These are phyloP conservation scores for Holtermanniella nyarrowii DNA, from an alignment of 768 basidiomycete genomes.

Conservation along the genomic window DNA sequence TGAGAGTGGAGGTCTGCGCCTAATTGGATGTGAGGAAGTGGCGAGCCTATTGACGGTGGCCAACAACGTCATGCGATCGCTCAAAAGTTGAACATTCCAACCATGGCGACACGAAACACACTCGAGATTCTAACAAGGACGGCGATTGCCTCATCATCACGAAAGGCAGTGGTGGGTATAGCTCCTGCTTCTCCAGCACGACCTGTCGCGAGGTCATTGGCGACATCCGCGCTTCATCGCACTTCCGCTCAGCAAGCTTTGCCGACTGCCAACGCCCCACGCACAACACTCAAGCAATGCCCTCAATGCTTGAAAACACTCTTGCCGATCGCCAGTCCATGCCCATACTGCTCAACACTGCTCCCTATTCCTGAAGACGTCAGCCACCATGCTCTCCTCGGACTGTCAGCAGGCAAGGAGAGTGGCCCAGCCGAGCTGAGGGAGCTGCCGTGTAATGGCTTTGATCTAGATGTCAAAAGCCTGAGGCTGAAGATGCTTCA, in stretches of 20 bases:
- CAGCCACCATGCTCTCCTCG: background rate
- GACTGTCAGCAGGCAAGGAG: background rate
- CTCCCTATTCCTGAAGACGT: background rate
- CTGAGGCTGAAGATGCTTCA: conserved; percentile 59
- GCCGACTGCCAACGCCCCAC: background rate
- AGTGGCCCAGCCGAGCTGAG: conserved; percentile 10
- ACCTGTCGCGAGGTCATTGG: too few species aligned
- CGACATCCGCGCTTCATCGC: too few species aligned
- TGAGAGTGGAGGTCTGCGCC: background rate
- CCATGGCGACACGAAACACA: too few species aligned
- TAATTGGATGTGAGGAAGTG: background rate
- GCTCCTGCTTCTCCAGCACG: too few species aligned
- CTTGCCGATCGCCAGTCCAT: background rate
- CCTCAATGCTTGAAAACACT: background rate
- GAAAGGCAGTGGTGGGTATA: too few species aligned
- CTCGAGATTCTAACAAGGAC: background rate
- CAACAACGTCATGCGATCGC: background rate
- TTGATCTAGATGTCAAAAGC: conserved; percentile 53
- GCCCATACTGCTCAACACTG: background rate
- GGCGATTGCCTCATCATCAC: too few species aligned
- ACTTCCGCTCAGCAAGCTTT: too few species aligned
- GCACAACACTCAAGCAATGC: background rate
- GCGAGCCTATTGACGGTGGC: background rate
- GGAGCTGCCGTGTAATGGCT: conserved; percentile 39
- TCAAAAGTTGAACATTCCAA: background rate